Evolutionary conservation across 805 yeast genomes (phyloP).

Genomic region (Pichia rugopelliculosa): DNA sequence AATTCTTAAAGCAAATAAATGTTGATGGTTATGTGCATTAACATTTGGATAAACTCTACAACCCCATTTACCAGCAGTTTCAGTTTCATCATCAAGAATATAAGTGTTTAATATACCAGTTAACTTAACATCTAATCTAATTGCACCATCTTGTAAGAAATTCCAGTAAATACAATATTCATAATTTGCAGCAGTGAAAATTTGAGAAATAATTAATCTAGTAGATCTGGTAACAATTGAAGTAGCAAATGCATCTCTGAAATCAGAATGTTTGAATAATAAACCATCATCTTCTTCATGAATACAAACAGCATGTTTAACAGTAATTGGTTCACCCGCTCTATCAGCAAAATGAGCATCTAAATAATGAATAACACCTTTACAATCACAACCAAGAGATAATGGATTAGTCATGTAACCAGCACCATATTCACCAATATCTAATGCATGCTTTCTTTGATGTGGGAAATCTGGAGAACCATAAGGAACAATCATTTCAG

Average conservation of each 20-base stretch:
- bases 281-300: slow-evolving; percentile 84
- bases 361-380: slow-evolving; percentile 76
- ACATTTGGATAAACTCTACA: slow-evolving; percentile 73
- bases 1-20: slow-evolving; percentile 66
- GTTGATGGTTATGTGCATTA: slow-evolving; percentile 85
- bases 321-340: slow-evolving; percentile 60
- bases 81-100: slow-evolving; percentile 53
- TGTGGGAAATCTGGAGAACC: slow-evolving; percentile 76
- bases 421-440: slow-evolving; percentile 83
- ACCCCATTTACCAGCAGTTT: slow-evolving; percentile 70
- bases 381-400: slow-evolving; percentile 76
- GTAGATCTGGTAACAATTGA: slow-evolving; percentile 71
- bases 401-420: slow-evolving; percentile 80
- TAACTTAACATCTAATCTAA: slow-evolving; percentile 69
- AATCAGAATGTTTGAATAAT: slow-evolving; percentile 75
- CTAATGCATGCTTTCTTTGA: slow-evolving; percentile 80
- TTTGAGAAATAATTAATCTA: slow-evolving; percentile 66
- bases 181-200: slow-evolving; percentile 81
- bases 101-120: slow-evolving; percentile 80
- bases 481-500: slow-evolving; percentile 83
- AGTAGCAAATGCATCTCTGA: slow-evolving; percentile 72
- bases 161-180: slow-evolving; percentile 82
- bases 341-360: slow-evolving; percentile 71
- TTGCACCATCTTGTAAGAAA: slow-evolving; percentile 78
- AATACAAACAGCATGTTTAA: slow-evolving; percentile 73